Conservation (phyloP, 164 flowering plant genomes). For the Litsea cubeba region DNA sequence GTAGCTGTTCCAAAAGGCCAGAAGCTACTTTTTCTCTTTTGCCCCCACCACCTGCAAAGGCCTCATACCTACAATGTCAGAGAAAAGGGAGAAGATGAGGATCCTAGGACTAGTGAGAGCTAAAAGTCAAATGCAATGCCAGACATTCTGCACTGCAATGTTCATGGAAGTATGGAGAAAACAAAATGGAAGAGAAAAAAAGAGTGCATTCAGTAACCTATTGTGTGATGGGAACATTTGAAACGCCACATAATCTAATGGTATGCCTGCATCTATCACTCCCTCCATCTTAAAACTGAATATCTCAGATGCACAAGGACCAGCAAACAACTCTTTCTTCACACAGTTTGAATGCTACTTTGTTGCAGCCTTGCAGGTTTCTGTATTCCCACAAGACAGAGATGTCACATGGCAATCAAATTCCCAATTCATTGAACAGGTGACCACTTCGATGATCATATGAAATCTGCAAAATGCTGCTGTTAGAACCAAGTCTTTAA, state of each 20-base stretch:
- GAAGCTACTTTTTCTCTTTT: conserved; percentile 45
- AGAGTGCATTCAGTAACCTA: conserved; percentile 31
- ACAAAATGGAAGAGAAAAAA: neutral
- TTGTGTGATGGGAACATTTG: conserved; percentile 41
- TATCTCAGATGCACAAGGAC: conserved; percentile 9
- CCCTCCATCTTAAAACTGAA: conserved; percentile 36
- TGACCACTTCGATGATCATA: neutral
- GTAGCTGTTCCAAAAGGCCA: conserved; percentile 55
- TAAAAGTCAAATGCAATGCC: neutral
- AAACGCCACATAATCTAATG: conserved; percentile 49
- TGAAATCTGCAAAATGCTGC: conserved; percentile 5
- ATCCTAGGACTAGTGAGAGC: neutral
- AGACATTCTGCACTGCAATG: neutral
- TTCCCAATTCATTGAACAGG: neutral
- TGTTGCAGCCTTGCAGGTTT: neutral
- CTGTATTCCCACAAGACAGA: neutral
- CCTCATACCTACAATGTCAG: conserved; percentile 56
- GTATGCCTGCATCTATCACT: conserved; percentile 29
- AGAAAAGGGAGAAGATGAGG: neutral
- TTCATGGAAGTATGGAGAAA: neutral
- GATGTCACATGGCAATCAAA: neutral
- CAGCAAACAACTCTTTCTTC: neutral
- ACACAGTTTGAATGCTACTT: neutral
- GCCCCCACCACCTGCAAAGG: conserved; percentile 32
- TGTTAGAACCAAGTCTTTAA: neutral